Percentiles rank a stretch among this genome's conserved stretches.
phyloP scores from a whole-genome alignment of 1,284 basidiomycete species.

The Caloboletus inedulis region DNA sequence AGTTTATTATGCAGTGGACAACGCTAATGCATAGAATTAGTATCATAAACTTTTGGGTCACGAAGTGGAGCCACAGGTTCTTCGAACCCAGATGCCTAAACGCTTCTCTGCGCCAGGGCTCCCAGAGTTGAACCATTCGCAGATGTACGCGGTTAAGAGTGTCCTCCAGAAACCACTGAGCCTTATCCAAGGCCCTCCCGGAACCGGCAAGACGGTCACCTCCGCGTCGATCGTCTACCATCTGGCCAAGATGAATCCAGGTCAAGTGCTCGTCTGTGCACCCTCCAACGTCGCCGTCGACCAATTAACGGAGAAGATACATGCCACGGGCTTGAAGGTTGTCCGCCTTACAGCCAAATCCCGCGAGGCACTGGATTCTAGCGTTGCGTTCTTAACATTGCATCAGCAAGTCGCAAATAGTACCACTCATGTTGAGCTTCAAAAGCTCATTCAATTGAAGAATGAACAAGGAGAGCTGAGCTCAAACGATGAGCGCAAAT shows the following conservation, averaged over 20 bases:
- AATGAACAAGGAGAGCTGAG: conserved; percentile 97
- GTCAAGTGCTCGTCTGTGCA: conserved; percentile 97
- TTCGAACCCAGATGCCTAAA: conserved; percentile 93
- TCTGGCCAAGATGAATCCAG: conserved; percentile 98
- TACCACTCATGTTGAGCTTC: conserved; percentile 90
- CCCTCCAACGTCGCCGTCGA: conserved; percentile 99
- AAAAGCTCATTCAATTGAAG: conserved; percentile 97
- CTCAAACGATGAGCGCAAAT: conserved; percentile 95
- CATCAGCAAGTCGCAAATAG: conserved; percentile 98
- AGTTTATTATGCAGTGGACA: background rate
- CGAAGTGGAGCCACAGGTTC: conserved; percentile 87
- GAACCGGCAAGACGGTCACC: conserved; percentile 98
- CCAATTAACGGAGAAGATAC: conserved; percentile 98
- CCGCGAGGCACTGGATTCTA: conserved; percentile 94
- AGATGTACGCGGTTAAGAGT: conserved; percentile 99
- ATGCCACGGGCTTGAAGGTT: conserved; percentile 94
- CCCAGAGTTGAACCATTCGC: conserved; percentile 98
- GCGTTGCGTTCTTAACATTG: conserved; percentile 89
- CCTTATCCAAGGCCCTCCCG: conserved; percentile 97
- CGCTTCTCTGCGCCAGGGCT: conserved; percentile 96
- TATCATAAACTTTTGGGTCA: conserved; percentile 98
- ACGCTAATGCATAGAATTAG: conserved; percentile 40
- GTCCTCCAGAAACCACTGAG: conserved; percentile 98
- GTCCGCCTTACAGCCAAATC: conserved; percentile 98
- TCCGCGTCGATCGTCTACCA: conserved; percentile 99